Evolutionary conservation across 2,329 filamentous ascomycete species (phyloP).

Genomic region (Phyllosticta citribraziliensis): DNA sequence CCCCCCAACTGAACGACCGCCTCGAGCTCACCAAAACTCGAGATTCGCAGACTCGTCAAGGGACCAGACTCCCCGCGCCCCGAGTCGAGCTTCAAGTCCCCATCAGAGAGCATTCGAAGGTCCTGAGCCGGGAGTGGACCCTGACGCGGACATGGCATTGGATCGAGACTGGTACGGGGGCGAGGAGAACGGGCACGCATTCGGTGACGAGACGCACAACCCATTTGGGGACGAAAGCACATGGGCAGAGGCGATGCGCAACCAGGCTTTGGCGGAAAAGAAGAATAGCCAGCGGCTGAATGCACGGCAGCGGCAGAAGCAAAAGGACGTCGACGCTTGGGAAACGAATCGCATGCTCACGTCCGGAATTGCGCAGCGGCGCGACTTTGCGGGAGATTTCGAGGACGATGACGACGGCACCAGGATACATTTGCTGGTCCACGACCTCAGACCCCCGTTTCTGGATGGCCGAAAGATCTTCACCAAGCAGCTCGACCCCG

Average conservation of each 20-base stretch:
- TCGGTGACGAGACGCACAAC: conserved; percentile 88
- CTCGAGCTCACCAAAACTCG: conserved; percentile 15
- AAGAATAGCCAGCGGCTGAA: conserved; percentile 63
- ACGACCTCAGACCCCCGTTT: conserved; percentile 90
- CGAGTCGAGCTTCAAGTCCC: conserved; percentile 27
- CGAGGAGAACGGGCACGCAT: conserved; percentile 74
- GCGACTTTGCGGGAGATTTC: conserved; percentile 73
- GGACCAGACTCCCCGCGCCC: conserved; percentile 24
- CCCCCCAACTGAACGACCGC: conserved; percentile 34
- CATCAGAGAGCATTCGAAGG: conserved; percentile 52
- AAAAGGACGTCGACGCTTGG: conserved; percentile 95
- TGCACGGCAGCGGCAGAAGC: conserved; percentile 69
- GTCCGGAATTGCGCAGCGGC: conserved; percentile 84
- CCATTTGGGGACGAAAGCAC: conserved; percentile 69
- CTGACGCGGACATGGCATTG: conserved; percentile 63
- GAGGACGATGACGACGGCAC: conserved; percentile 84
- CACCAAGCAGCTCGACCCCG: conserved; percentile 91
- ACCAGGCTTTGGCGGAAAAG: conserved; percentile 67
- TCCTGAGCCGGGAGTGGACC: conserved; percentile 50
- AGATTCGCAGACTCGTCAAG: conserved; percentile 21
- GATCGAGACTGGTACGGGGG: conserved; percentile 91
- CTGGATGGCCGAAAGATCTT: conserved; percentile 92
- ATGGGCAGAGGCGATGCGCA: conserved; percentile 65
- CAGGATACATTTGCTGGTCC: conserved; percentile 80
- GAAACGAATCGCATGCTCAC: conserved; percentile 98